These are phyloP conservation scores for Sugiyamaella americana DNA, from an alignment of 805 yeast genomes.

Conservation along the genomic window DNA sequence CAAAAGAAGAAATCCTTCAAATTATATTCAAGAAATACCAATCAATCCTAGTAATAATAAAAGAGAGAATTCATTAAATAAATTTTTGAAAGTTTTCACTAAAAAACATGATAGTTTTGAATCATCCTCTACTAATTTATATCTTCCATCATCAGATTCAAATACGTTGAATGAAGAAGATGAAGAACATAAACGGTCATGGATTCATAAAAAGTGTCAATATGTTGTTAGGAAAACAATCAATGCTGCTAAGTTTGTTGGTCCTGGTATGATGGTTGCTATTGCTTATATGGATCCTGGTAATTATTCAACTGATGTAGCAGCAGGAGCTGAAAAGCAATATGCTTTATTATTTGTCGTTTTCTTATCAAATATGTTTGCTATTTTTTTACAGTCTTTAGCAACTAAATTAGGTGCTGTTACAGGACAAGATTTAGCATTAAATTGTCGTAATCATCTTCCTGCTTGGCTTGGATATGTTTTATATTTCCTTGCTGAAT, in stretches of 20 bases:
- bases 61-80: no score
- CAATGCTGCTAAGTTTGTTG: conserved; percentile 61
- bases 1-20: no score
- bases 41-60: no score
- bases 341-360: conserved; percentile 75
- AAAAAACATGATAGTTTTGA: no score
- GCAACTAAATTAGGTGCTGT: conserved; percentile 89
- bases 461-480: conserved; percentile 59
- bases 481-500: conserved; percentile 67
- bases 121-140: no score
- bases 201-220: no score
- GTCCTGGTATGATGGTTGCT: conserved; percentile 92
- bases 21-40: no score
- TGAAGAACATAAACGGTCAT: no score
- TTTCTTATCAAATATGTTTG: conserved; percentile 74
- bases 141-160: no score
- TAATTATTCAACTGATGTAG: conserved; percentile 89
- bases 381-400: conserved; percentile 76
- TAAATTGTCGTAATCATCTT: conserved; percentile 68
- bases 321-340: conserved; percentile 84
- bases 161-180: no score
- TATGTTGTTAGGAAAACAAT: conserved; percentile 6
- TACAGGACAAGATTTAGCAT: conserved; percentile 83
- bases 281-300: conserved; percentile 99
- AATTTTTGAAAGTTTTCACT: no score